Evolutionary conservation across 2,329 filamentous ascomycete species (phyloP).

Genomic region (Phyllosticta paracitricarpa): DNA sequence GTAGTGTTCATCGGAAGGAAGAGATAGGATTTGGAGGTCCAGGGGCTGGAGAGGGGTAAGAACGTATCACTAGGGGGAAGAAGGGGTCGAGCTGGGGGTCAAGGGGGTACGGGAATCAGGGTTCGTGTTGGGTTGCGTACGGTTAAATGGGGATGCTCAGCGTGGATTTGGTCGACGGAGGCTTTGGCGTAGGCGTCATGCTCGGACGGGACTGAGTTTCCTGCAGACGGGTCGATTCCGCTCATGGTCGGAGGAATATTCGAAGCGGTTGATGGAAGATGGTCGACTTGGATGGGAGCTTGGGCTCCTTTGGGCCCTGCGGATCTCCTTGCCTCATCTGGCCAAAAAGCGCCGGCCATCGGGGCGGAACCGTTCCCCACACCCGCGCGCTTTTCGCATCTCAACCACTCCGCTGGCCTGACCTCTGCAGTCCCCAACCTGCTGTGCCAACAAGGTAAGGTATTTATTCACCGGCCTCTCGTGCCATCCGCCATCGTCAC

Average conservation of each 20-base stretch:
- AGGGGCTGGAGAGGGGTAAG: slow-evolving; percentile 18
- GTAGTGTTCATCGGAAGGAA: slow-evolving; percentile 14
- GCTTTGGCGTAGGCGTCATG: too few relatives aligned
- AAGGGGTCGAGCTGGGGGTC: not conserved
- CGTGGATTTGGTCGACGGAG: too few relatives aligned
- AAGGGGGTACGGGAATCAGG: too few relatives aligned
- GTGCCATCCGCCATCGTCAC: not conserved
- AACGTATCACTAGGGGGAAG: too few relatives aligned
- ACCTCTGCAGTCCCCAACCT: not conserved
- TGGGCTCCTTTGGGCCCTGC: not conserved
- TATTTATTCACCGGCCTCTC: not conserved
- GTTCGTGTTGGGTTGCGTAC: too few relatives aligned
- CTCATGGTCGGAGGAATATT: not conserved
- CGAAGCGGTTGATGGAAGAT: not conserved
- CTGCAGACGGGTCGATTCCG: too few relatives aligned
- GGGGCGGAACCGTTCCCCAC: not conserved
- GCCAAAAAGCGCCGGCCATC: not conserved
- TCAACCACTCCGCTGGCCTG: not conserved
- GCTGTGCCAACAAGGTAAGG: not conserved
- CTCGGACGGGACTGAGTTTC: too few relatives aligned
- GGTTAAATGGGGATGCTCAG: too few relatives aligned
- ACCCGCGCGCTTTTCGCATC: not conserved
- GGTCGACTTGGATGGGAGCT: not conserved
- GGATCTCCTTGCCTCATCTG: not conserved
- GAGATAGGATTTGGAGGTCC: slow-evolving; percentile 21